phyloP scores from a whole-genome alignment of 2,329 filamentous ascomycete genomes.

The Lachnellula occidentalis region DNA sequence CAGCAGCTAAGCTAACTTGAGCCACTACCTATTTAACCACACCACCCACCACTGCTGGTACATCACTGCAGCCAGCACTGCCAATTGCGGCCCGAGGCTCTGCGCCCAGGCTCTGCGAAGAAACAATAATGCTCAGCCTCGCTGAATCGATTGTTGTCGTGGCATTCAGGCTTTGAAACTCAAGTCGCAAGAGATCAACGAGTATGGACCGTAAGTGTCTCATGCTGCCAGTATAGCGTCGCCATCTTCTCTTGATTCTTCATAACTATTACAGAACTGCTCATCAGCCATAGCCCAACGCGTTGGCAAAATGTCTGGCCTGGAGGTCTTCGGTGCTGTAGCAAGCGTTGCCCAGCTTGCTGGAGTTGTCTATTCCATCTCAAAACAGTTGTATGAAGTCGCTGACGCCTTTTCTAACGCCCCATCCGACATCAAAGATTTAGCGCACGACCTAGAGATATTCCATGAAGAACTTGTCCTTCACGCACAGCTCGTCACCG shows the following conservation, averaged over 20 bases:
- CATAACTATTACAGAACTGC: background rate
- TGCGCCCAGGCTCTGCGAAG: no score
- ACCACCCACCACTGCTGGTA: no score
- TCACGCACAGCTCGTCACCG: conserved; percentile 9
- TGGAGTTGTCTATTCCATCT: conserved; percentile 13
- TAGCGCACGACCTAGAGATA: conserved; percentile 14
- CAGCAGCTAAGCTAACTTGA: no score
- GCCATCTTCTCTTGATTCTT: background rate
- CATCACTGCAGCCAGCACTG: no score
- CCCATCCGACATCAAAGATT: conserved; percentile 16
- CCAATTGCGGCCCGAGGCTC: no score
- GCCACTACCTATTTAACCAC: no score
- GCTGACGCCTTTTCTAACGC: conserved; percentile 13
- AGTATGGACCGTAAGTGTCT: background rate
- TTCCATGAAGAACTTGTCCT: conserved; percentile 15
- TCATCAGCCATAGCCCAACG: background rate
- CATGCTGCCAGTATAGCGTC: background rate
- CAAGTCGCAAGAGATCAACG: background rate
- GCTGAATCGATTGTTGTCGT: background rate
- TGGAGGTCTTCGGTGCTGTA: conserved; percentile 14
- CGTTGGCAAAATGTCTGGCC: conserved; percentile 4
- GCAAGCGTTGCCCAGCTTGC: conserved; percentile 14
- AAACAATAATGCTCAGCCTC: no score
- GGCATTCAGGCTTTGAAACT: background rate
- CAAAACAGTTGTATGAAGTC: conserved; percentile 14